Evolutionary conservation across 2,329 filamentous ascomycete genomes (phyloP).

Genomic region (Lachnellula subtilissima): DNA sequence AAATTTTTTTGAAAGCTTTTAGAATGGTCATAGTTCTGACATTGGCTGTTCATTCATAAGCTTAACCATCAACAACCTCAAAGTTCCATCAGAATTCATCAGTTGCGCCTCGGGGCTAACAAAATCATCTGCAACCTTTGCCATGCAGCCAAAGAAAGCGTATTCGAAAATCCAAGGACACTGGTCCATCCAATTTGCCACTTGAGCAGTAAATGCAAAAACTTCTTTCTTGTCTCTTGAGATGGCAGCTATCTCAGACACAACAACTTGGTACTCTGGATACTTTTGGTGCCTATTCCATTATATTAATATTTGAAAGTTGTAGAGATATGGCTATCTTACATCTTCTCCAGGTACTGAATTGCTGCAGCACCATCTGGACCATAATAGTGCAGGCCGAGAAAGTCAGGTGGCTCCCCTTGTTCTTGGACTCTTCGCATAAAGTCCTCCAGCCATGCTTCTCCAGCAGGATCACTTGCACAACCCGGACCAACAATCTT

Average conservation of each 20-base stretch:
- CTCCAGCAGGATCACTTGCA: slow-evolving; percentile 36
- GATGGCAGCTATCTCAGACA: slow-evolving; percentile 40
- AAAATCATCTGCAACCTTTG: slow-evolving; percentile 38
- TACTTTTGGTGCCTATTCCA: slow-evolving; percentile 26
- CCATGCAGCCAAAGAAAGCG: slow-evolving; percentile 41
- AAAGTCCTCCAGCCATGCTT: slow-evolving; percentile 38
- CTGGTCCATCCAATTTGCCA: slow-evolving; percentile 41
- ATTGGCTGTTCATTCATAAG: slow-evolving; percentile 25
- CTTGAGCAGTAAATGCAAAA: slow-evolving; percentile 35
- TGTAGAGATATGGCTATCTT: slow-evolving; percentile 12
- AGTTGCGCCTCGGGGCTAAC: slow-evolving; percentile 43
- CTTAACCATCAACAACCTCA: slow-evolving; percentile 32
- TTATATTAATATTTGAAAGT: background rate
- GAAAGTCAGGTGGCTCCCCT: slow-evolving; percentile 36
- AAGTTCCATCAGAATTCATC: slow-evolving; percentile 39
- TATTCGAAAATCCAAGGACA: slow-evolving; percentile 40
- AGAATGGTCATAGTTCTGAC: background rate
- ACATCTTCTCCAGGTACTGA: slow-evolving; percentile 34
- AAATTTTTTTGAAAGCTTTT: background rate
- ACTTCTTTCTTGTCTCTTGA: slow-evolving; percentile 35
- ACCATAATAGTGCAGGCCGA: slow-evolving; percentile 42
- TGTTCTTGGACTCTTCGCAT: slow-evolving; percentile 34
- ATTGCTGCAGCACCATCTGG: slow-evolving; percentile 32
- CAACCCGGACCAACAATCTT: slow-evolving; percentile 38
- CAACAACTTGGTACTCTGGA: slow-evolving; percentile 33